Conservation (phyloP, 2,329 filamentous ascomycete genomes). For the Drechslera avenae region DNA sequence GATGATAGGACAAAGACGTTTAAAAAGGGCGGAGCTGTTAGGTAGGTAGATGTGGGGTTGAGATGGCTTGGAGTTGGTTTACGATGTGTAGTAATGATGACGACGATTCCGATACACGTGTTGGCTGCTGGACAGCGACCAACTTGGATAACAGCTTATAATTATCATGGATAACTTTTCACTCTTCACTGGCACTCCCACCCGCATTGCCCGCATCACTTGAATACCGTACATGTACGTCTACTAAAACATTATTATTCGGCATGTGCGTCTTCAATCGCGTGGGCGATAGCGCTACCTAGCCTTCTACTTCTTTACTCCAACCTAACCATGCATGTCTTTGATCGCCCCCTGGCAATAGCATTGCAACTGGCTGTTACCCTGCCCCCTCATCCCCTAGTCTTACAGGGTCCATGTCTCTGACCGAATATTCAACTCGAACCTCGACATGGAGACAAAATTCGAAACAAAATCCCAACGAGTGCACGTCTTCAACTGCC, state of each 20-base stretch:
- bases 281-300: constrained; percentile 10
- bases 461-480: not conserved
- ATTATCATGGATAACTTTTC: not conserved
- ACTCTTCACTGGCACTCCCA: not conserved
- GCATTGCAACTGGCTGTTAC: constrained; percentile 14
- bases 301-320: not conserved
- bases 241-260: constrained; percentile 9
- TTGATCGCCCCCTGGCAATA: constrained; percentile 19
- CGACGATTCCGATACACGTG: not conserved
- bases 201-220: not conserved
- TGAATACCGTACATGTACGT: not conserved
- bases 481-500: constrained; percentile 11
- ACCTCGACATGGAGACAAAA: not conserved
- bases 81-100: not conserved
- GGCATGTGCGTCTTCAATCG: constrained; percentile 11
- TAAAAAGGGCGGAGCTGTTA: constrained; percentile 66
- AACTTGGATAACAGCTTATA: not conserved
- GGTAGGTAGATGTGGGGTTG: constrained; percentile 45
- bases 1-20: constrained; percentile 43
- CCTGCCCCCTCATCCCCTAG: not conserved
- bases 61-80: too few species aligned
- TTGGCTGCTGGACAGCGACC: constrained; percentile 9
- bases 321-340: constrained; percentile 17
- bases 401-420: constrained; percentile 30
- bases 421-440: constrained; percentile 28